Percentiles rank a stretch among this genome's conserved stretches.
These are phyloP conservation scores for Plasmodium knowlesi DNA, from an alignment of 169 alveolate species.

Conservation along the genomic window DNA sequence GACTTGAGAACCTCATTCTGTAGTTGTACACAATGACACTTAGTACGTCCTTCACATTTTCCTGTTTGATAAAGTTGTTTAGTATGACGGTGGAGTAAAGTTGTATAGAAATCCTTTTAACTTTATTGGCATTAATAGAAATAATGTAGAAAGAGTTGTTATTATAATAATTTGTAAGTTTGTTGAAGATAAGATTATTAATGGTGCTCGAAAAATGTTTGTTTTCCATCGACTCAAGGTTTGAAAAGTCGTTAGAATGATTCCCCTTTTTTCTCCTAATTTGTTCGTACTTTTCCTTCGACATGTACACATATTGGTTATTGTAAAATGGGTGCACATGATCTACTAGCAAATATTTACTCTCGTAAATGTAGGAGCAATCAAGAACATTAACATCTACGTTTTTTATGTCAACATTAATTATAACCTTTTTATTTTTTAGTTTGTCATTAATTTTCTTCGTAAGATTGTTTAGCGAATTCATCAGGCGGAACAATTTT, in stretches of 20 bases:
- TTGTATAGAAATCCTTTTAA: constrained; percentile 48
- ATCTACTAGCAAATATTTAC: constrained; percentile 45
- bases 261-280: constrained; percentile 17
- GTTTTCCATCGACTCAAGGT: constrained; percentile 13
- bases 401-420: constrained; percentile 37
- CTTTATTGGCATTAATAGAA: constrained; percentile 26
- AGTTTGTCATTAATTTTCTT: constrained; percentile 18
- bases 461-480: constrained; percentile 8
- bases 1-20: constrained; percentile 32
- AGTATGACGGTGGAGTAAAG: constrained; percentile 20
- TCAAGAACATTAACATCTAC: constrained; percentile 43
- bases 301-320: constrained; percentile 24
- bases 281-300: constrained; percentile 53
- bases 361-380: constrained; percentile 57
- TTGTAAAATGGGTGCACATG: constrained; percentile 65
- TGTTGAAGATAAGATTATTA: constrained; percentile 17
- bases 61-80: constrained; percentile 12
- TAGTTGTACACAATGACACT: constrained; percentile 31
- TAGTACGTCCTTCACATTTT: constrained; percentile 29
- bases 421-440: constrained; percentile 26
- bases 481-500: constrained; percentile 29
- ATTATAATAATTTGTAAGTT: constrained; percentile 29
- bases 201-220: constrained; percentile 22
- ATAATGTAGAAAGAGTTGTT: constrained; percentile 52
- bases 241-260: neutral